These are phyloP conservation scores for Crotalaria pallida DNA, from an alignment of 306 rosid species.

Conservation along the genomic window DNA sequence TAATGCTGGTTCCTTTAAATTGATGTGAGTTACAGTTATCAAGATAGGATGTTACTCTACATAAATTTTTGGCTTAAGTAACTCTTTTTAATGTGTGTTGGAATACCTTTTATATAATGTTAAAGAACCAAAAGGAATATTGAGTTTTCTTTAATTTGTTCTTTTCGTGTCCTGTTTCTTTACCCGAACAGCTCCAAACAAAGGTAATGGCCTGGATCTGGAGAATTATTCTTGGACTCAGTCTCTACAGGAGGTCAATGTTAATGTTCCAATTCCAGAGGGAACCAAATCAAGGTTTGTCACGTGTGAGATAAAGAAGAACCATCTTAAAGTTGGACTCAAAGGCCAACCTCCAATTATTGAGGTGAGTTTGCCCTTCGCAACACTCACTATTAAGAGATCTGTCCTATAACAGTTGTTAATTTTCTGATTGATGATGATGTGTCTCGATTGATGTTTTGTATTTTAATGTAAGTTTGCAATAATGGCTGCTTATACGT, in stretches of 20 bases:
- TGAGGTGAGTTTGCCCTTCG: too few species aligned
- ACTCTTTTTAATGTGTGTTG: too few species aligned
- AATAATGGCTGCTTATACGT: neutral
- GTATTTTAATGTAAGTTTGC: neutral
- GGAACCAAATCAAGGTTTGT: conserved; percentile 79
- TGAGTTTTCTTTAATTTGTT: neutral
- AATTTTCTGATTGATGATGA: neutral
- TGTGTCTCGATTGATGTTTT: neutral
- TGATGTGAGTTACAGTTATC: neutral
- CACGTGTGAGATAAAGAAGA: conserved; percentile 76
- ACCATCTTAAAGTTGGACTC: conserved; percentile 75
- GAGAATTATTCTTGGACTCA: too few species aligned
- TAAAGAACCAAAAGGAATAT: neutral
- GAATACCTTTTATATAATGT: neutral
- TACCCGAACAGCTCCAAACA: conserved; percentile 54
- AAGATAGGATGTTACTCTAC: neutral
- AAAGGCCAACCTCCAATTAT: conserved; percentile 91
- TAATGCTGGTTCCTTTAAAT: neutral
- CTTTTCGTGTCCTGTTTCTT: neutral
- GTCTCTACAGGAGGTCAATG: too few species aligned
- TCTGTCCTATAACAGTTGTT: neutral
- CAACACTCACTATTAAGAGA: neutral
- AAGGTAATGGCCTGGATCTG: too few species aligned
- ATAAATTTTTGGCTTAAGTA: neutral
- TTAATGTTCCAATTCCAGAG: conserved; percentile 63